phyloP scores from a whole-genome alignment of 2,329 filamentous ascomycete species.

The Fusarium tjaetaba region DNA sequence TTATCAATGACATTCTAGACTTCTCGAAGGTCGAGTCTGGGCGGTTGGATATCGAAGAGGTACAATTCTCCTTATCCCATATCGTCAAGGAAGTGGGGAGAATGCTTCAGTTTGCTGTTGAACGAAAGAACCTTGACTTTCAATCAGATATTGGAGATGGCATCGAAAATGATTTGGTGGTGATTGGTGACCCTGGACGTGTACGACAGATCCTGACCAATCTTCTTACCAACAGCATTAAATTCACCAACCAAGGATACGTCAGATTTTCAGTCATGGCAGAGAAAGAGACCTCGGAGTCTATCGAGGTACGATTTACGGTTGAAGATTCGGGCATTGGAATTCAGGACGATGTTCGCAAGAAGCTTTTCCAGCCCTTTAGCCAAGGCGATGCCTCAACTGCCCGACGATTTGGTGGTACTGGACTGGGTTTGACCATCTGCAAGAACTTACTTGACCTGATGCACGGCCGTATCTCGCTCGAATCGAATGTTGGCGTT shows the following conservation, averaged over 20 bases:
- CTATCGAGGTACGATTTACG: conserved; percentile 74
- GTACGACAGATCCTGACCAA: conserved; percentile 87
- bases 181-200: conserved; percentile 86
- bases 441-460: conserved; percentile 83
- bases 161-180: conserved; percentile 74
- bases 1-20: conserved; percentile 92
- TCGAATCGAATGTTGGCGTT: conserved; percentile 72
- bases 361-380: conserved; percentile 80
- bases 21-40: conserved; percentile 89
- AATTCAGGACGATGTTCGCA: conserved; percentile 80
- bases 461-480: conserved; percentile 79
- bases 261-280: conserved; percentile 74
- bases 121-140: conserved; percentile 81
- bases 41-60: conserved; percentile 79
- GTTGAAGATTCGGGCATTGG: conserved; percentile 84
- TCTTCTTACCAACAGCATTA: conserved; percentile 79
- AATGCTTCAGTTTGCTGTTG: conserved; percentile 87
- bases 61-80: conserved; percentile 79
- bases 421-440: conserved; percentile 80
- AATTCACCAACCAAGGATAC: conserved; percentile 75
- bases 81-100: conserved; percentile 83
- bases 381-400: conserved; percentile 85
- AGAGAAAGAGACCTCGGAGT: conserved; percentile 70
- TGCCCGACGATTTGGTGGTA: conserved; percentile 80
- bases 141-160: conserved; percentile 70